A percentile compares a stretch with the other conserved stretches of the same genome.
Evolutionary conservation across 1,284 basidiomycete genomes (phyloP).

Genomic region (Paramarasmius palmivorus): DNA sequence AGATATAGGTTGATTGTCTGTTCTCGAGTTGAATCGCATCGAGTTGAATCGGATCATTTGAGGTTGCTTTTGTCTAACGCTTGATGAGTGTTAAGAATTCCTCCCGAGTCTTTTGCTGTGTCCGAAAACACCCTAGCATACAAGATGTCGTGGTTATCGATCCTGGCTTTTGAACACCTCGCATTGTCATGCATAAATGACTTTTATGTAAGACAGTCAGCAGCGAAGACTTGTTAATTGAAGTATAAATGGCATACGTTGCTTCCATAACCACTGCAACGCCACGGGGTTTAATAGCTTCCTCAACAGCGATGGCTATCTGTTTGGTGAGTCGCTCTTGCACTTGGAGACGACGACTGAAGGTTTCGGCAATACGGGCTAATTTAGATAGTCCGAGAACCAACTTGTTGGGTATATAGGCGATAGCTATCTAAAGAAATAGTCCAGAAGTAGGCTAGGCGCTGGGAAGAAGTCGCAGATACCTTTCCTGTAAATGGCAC

Average conservation of each 20-base stretch:
- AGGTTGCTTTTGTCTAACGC: constrained; percentile 34
- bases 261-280: constrained; percentile 99
- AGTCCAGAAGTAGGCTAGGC: constrained; percentile 17
- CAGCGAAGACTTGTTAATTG: constrained; percentile 15
- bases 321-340: constrained; percentile 98
- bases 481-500: constrained; percentile 99
- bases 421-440: constrained; percentile 62
- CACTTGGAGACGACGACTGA: constrained; percentile 93
- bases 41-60: constrained; percentile 39
- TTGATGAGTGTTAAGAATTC: constrained; percentile 88
- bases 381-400: constrained; percentile 98
- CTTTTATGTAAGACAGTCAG: constrained; percentile 43
- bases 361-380: constrained; percentile 96
- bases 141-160: constrained; percentile 96
- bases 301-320: constrained; percentile 95
- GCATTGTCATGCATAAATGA: constrained; percentile 99
- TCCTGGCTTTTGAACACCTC: constrained; percentile 98
- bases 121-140: constrained; percentile 98
- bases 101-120: constrained; percentile 96
- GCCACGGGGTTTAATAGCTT: constrained; percentile 94
- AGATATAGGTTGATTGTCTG: not conserved
- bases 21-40: constrained; percentile 36
- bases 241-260: constrained; percentile 60
- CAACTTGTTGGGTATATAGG: constrained; percentile 95
- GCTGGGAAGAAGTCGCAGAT: constrained; percentile 16